phyloP scores from a whole-genome alignment of 2,329 filamentous ascomycete species.

The Tolypocladium inflatum region DNA sequence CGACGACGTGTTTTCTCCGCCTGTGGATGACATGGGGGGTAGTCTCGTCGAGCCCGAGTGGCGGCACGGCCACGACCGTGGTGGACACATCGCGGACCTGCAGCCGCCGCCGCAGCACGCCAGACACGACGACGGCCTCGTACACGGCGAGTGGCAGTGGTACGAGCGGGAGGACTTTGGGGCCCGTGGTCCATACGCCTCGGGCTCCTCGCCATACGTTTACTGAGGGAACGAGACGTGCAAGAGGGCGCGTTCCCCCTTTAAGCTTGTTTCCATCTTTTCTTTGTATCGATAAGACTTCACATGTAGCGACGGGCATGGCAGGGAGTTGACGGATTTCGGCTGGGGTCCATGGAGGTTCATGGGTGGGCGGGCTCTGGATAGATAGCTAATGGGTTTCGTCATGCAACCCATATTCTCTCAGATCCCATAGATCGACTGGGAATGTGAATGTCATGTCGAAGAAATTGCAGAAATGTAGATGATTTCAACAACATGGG shows the following conservation, averaged over 20 bases:
- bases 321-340: conserved; percentile 5
- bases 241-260: not conserved
- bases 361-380: not conserved
- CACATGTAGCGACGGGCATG: conserved; percentile 1
- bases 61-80: not conserved
- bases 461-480: not conserved
- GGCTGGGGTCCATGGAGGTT: not conserved
- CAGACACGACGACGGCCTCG: conserved; percentile 2
- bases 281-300: not conserved
- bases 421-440: not conserved
- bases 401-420: not conserved
- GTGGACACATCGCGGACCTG: not conserved
- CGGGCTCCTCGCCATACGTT: conserved; percentile 19
- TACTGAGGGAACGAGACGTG: conserved; percentile 5
- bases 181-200: conserved; percentile 12
- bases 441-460: too few species aligned
- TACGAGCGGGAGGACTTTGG: conserved; percentile 23
- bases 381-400: not conserved
- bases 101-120: not conserved
- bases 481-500: not conserved
- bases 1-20: conserved; percentile 3
- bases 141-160: conserved; percentile 22
- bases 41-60: not conserved
- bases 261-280: not conserved
- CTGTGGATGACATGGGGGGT: not conserved